Percentiles rank a stretch among this genome's conserved stretches.
Evolutionary conservation across 148 eudicot genomes (phyloP).

Genomic region (Vaccinium myrtillus): DNA sequence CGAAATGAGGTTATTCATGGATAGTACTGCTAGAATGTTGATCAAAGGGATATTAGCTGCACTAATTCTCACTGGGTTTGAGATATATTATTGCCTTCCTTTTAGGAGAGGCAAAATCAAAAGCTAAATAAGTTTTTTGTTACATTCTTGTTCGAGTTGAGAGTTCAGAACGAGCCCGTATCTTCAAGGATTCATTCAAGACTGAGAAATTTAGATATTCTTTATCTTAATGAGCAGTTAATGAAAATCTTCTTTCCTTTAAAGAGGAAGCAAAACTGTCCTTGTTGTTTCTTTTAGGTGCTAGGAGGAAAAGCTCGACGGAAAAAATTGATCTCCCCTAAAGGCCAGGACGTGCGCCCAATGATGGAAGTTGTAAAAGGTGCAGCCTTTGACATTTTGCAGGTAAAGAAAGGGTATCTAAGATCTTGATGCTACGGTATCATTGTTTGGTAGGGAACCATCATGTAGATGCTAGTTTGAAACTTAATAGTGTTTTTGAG

Average conservation of each 20-base stretch:
- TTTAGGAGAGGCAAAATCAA: not conserved
- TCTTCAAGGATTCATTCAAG: not conserved
- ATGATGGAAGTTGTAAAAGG: constrained; percentile 99
- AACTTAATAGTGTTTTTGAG: not conserved
- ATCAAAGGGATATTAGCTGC: not conserved
- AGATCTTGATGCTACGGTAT: not conserved
- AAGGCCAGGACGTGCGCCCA: constrained; percentile 86
- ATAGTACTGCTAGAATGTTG: constrained; percentile 1
- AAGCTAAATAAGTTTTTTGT: not conserved
- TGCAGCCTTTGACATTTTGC: constrained; percentile 83
- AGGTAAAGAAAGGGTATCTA: constrained; percentile 36
- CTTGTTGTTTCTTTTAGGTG: constrained; percentile 46
- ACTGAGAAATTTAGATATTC: not conserved
- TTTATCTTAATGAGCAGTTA: constrained; percentile 2
- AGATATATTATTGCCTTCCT: not conserved
- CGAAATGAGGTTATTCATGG: not conserved
- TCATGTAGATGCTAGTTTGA: not conserved
- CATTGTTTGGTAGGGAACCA: not conserved
- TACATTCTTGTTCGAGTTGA: not conserved
- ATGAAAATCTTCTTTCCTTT: not conserved
- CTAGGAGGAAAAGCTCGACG: constrained; percentile 82
- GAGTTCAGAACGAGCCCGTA: not conserved
- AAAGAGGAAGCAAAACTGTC: constrained; percentile 6
- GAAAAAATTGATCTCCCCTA: constrained; percentile 84
- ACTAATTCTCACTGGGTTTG: not conserved